Evolutionary conservation across 164 flowering plant genomes (phyloP).

Genomic region (Vitis riparia): DNA sequence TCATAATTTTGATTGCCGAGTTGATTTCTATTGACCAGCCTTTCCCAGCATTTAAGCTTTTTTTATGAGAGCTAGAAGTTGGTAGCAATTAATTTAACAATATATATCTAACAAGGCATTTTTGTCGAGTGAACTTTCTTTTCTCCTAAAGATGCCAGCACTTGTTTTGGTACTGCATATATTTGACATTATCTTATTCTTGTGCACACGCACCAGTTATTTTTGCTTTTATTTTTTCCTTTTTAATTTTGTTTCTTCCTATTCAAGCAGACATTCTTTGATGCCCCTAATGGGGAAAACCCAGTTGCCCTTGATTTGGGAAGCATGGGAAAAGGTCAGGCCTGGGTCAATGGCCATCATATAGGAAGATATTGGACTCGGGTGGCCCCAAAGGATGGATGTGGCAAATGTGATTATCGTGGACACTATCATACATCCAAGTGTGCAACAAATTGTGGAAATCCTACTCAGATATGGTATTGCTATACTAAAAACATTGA

Average conservation of each 20-base stretch:
- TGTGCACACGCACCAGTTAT: not conserved
- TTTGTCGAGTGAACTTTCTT: no score
- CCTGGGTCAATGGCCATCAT: constrained; percentile 92
- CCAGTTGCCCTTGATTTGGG: constrained; percentile 78
- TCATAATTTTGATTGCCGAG: no score
- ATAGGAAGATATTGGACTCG: constrained; percentile 89
- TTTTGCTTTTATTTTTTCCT: not conserved
- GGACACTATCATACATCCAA: constrained; percentile 66
- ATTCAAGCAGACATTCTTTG: constrained; percentile 64
- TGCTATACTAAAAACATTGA: not conserved
- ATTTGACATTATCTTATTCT: no score
- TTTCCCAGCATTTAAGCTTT: no score
- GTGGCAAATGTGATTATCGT: constrained; percentile 80
- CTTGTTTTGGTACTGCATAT: no score
- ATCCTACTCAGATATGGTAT: constrained; percentile 83
- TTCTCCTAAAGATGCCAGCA: no score
- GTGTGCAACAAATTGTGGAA: constrained; percentile 80
- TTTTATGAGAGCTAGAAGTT: no score
- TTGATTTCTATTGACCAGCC: no score
- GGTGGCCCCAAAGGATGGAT: constrained; percentile 70
- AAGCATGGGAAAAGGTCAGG: constrained; percentile 98
- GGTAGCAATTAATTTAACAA: no score
- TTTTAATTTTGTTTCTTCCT: not conserved
- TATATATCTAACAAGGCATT: no score
- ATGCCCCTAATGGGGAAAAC: constrained; percentile 56